Conservation (phyloP, 192 early-diverging fungal genomes). For the Globomyces pollinis-pini region DNA sequence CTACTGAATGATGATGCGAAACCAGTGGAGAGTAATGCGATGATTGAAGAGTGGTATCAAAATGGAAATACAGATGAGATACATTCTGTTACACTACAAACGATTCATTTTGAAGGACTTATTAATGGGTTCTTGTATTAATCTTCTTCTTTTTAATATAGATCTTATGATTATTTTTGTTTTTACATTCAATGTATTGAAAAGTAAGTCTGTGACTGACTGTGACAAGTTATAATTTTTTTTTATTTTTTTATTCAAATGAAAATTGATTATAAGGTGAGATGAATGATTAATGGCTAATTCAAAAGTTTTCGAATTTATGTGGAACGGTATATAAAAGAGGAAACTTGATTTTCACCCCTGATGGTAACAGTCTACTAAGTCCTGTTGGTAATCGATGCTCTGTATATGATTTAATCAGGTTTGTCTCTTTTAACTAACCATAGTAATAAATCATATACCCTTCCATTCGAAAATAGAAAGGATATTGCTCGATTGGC, state of each 20-base stretch:
- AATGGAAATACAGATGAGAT: not conserved
- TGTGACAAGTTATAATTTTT: too few species aligned
- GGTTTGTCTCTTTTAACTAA: conserved; percentile 52
- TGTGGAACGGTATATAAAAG: conserved; percentile 95
- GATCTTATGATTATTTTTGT: too few species aligned
- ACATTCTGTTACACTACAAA: not conserved
- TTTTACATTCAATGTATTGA: too few species aligned
- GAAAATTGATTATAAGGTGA: conserved; percentile 3
- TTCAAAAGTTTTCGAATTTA: conserved; percentile 95
- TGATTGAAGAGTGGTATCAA: conserved; percentile 14
- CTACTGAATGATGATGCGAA: conserved; percentile 18
- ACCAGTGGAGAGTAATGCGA: conserved; percentile 21
- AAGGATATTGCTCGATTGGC: conserved; percentile 86
- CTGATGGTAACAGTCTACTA: conserved; percentile 86
- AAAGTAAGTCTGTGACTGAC: too few species aligned
- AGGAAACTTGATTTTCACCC: conserved; percentile 93
- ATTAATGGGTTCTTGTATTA: conserved; percentile 6
- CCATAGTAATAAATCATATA: conserved; percentile 79
- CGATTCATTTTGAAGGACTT: not conserved
- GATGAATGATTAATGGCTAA: too few species aligned
- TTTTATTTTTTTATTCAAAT: not conserved
- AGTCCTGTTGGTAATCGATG: conserved; percentile 97
- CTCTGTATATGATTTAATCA: conserved; percentile 90
- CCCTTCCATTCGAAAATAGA: conserved; percentile 89
- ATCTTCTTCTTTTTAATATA: too few species aligned